phyloP scores from a whole-genome alignment of 495 filamentous ascomycete species.

The Talaromyces adpressus region DNA sequence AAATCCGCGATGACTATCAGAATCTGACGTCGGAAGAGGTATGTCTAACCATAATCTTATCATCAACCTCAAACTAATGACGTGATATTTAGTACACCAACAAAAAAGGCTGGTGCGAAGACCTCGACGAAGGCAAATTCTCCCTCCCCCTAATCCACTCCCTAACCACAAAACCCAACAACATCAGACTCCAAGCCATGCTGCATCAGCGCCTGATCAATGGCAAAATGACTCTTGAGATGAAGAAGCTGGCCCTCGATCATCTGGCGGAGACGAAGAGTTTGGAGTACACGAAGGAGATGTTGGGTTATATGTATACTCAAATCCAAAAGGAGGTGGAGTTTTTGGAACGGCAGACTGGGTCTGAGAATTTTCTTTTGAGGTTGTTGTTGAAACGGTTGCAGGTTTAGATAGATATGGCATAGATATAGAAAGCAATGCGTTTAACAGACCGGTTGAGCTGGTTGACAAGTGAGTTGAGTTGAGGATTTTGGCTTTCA shows the following conservation, averaged over 20 bases:
- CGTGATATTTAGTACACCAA: slow-evolving; percentile 14
- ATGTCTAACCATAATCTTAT: neutral
- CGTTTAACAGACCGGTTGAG: neutral
- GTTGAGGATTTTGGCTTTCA: neutral
- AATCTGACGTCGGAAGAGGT: neutral
- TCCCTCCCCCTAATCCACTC: slow-evolving; percentile 26
- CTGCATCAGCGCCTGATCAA: neutral
- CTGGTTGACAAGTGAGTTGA: neutral
- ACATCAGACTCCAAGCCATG: neutral
- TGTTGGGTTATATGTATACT: slow-evolving; percentile 8
- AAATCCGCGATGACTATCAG: neutral
- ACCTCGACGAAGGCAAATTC: slow-evolving; percentile 33
- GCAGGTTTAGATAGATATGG: neutral
- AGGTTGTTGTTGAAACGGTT: slow-evolving; percentile 12
- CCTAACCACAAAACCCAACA: neutral
- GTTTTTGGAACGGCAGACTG: slow-evolving; percentile 8
- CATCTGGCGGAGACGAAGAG: slow-evolving; percentile 13
- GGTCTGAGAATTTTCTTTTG: slow-evolving; percentile 16
- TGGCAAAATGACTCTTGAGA: slow-evolving; percentile 1
- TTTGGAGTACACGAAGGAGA: slow-evolving; percentile 13
- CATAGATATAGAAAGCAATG: neutral
- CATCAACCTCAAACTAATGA: neutral
- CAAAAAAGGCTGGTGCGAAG: slow-evolving; percentile 32
- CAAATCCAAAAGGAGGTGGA: slow-evolving; percentile 8
- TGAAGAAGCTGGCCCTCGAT: slow-evolving; percentile 13